A percentile compares a stretch with the other conserved stretches of the same genome.
Conservation (phyloP, 2,329 filamentous ascomycete genomes). For the Chaetomiaceae sp. region DNA sequence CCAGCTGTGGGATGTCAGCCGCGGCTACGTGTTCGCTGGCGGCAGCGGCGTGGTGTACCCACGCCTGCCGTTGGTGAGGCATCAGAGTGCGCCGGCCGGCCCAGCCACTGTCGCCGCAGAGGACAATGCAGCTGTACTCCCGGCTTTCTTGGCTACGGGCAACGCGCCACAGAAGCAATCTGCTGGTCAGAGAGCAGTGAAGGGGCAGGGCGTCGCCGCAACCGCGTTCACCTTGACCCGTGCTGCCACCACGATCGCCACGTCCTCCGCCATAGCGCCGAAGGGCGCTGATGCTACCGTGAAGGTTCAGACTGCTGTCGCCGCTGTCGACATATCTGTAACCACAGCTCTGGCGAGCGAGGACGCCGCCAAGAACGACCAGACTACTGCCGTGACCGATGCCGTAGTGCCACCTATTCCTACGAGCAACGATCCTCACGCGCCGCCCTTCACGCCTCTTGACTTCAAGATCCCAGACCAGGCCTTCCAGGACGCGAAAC, state of each 20-base stretch:
- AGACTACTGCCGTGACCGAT: neutral
- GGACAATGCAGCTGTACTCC: neutral
- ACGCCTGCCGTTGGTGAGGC: conserved; percentile 16
- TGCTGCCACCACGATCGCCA: neutral
- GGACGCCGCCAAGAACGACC: neutral
- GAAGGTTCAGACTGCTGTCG: neutral
- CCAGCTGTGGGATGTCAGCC: conserved; percentile 33
- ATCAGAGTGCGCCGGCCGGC: conserved; percentile 12
- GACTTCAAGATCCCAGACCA: conserved; percentile 43
- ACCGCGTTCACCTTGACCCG: neutral
- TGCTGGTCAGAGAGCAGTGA: neutral
- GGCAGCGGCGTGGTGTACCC: conserved; percentile 23
- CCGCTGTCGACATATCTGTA: too few species aligned
- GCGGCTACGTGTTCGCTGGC: conserved; percentile 34
- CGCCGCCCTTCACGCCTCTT: conserved; percentile 34
- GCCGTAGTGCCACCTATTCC: neutral
- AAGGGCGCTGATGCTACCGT: neutral
- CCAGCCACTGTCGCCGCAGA: neutral
- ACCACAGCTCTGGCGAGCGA: neutral
- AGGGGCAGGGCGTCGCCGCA: neutral
- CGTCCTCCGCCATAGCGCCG: neutral
- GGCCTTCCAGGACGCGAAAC: conserved; percentile 43
- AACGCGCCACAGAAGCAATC: neutral
- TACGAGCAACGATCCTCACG: conserved; percentile 15
- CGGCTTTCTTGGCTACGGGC: neutral